Conservation (phyloP, 805 yeast genomes). For the Yamadazyma olivae region DNA sequence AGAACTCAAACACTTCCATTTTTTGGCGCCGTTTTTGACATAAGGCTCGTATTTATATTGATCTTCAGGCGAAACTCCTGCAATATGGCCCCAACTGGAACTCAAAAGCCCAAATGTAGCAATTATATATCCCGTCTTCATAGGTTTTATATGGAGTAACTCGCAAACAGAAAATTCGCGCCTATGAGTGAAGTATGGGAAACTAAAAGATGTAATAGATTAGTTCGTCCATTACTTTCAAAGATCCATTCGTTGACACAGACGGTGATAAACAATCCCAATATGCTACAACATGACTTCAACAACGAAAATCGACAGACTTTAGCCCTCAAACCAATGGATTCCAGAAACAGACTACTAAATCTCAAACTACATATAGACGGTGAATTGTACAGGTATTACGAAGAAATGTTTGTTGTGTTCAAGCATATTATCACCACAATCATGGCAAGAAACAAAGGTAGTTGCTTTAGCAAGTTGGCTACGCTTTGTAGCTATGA, state of each 20-base stretch:
- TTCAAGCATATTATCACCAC: constrained; percentile 24
- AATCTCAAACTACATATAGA: constrained; percentile 23
- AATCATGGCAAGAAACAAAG: neutral
- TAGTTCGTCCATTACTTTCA: constrained; percentile 34
- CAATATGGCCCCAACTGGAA: constrained; percentile 5
- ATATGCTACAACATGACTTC: constrained; percentile 1
- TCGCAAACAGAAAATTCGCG: neutral
- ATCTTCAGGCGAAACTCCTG: constrained; percentile 38
- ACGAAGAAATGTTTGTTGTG: constrained; percentile 28
- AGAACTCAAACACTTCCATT: constrained; percentile 75
- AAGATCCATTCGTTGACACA: constrained; percentile 34
- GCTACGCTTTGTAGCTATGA: constrained; percentile 16
- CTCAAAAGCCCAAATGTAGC: no score
- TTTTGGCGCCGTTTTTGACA: constrained; percentile 31
- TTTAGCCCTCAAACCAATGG: constrained; percentile 12
- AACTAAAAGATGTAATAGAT: constrained; percentile 28
- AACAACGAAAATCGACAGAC: neutral
- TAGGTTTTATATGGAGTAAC: no score
- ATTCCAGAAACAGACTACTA: constrained; percentile 21
- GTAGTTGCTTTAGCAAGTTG: constrained; percentile 1
- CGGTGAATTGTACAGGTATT: constrained; percentile 24
- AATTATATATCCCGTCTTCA: no score
- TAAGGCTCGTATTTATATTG: constrained; percentile 48
- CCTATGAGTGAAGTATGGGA: constrained; percentile 3
- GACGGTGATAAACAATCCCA: constrained; percentile 23